Evolutionary conservation across 2,329 filamentous ascomycete genomes (phyloP).

Genomic region (Neonectria coccinea): DNA sequence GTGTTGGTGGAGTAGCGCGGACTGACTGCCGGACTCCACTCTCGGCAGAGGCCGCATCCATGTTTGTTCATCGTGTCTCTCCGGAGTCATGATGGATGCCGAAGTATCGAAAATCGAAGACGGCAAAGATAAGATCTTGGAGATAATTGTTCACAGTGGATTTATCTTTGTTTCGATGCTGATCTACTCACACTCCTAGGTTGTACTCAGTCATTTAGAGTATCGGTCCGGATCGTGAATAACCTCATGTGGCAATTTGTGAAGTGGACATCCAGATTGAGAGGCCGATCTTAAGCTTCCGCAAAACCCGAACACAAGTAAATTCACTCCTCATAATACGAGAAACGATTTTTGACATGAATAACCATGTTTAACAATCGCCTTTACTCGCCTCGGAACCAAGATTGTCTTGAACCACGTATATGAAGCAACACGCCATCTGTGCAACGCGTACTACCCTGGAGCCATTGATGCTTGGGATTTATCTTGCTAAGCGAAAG

Average conservation of each 20-base stretch:
- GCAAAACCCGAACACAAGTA: no score
- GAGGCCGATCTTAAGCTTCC: no score
- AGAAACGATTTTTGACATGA: neutral
- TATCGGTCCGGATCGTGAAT: neutral
- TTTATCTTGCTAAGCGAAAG: neutral
- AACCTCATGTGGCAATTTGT: neutral
- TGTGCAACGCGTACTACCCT: neutral
- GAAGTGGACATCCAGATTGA: no score
- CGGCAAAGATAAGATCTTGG: neutral
- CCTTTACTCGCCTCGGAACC: neutral
- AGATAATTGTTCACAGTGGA: fast-evolving
- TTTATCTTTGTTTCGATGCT: neutral
- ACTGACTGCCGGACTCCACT: neutral
- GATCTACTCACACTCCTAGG: no score
- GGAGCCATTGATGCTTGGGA: neutral
- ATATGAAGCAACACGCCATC: neutral
- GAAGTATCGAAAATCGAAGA: neutral
- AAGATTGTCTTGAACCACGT: neutral
- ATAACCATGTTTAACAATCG: neutral
- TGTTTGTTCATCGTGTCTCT: neutral
- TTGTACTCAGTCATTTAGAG: no score
- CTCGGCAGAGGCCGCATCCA: neutral
- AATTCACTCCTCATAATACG: neutral
- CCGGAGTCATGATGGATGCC: neutral
- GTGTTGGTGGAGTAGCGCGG: neutral